These are phyloP conservation scores for Ganoderma resinaceum DNA, from an alignment of 1,284 basidiomycete species.

Conservation along the genomic window DNA sequence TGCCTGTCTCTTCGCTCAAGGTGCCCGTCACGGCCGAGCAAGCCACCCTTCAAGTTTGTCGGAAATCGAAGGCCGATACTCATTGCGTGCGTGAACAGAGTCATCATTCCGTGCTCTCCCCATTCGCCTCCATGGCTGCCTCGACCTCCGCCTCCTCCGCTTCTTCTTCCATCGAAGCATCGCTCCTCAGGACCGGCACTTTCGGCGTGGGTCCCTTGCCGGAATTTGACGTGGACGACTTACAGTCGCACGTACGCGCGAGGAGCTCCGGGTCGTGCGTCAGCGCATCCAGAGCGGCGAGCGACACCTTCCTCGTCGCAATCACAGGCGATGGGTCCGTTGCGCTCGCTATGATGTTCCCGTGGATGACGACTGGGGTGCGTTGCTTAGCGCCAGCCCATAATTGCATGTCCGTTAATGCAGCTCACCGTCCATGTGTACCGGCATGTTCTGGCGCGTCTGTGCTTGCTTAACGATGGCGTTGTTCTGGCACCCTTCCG, in stretches of 20 bases:
- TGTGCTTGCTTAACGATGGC: slow-evolving; percentile 53
- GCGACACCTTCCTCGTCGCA: slow-evolving; percentile 65
- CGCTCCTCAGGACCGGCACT: not conserved
- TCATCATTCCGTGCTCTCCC: slow-evolving; percentile 12
- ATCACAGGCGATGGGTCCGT: slow-evolving; percentile 54
- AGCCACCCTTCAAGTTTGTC: not conserved
- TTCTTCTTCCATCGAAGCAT: slow-evolving; percentile 10
- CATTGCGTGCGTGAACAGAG: not conserved
- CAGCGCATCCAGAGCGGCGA: slow-evolving; percentile 68
- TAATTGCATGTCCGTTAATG: not conserved
- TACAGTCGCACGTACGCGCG: slow-evolving; percentile 67
- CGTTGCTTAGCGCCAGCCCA: not conserved
- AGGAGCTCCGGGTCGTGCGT: slow-evolving; percentile 69
- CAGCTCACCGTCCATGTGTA: slow-evolving; percentile 35
- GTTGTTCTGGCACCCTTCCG: slow-evolving; percentile 71
- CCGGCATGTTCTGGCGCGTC: slow-evolving; percentile 14
- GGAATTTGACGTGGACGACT: slow-evolving; percentile 40
- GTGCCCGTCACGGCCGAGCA: not conserved
- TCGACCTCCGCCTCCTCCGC: slow-evolving; percentile 25
- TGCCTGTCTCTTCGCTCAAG: not conserved
- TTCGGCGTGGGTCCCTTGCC: not conserved
- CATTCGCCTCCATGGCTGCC: slow-evolving; percentile 21
- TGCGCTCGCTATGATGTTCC: slow-evolving; percentile 64
- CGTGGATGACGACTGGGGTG: slow-evolving; percentile 67
- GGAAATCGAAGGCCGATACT: not conserved